Evolutionary conservation across 768 basidiomycete genomes (phyloP).

Genomic region (Boletus rubescentipes): DNA sequence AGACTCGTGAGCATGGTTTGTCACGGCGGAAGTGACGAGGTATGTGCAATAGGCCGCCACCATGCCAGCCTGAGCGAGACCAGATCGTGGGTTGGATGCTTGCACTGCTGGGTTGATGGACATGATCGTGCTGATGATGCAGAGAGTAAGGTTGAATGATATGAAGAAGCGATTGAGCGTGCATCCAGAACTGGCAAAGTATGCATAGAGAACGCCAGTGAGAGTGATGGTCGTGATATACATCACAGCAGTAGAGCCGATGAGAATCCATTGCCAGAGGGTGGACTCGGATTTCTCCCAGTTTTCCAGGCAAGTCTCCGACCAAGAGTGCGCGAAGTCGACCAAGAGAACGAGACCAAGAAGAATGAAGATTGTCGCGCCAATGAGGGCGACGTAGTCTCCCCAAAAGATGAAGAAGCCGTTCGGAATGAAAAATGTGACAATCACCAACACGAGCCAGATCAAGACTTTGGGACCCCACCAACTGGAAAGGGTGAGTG

Average conservation of each 20-base stretch:
- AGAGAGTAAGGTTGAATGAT: slow-evolving; percentile 85
- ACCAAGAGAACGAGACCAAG: slow-evolving; percentile 96
- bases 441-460: slow-evolving; percentile 78
- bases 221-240: slow-evolving; percentile 83
- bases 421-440: slow-evolving; percentile 95
- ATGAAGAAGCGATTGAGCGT: slow-evolving; percentile 97
- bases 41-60: slow-evolving; percentile 98
- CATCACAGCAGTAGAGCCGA: slow-evolving; percentile 88
- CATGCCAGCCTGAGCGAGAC: slow-evolving; percentile 93
- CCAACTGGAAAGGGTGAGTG: slow-evolving; percentile 59
- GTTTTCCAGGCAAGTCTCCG: slow-evolving; percentile 92
- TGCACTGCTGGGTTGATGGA: slow-evolving; percentile 87
- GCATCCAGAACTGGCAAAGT: slow-evolving; percentile 87
- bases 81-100: slow-evolving; percentile 90
- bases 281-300: slow-evolving; percentile 89
- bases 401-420: slow-evolving; percentile 99
- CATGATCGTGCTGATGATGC: slow-evolving; percentile 74
- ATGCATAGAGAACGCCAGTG: slow-evolving; percentile 86
- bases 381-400: slow-evolving; percentile 87
- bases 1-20: slow-evolving; percentile 80
- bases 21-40: slow-evolving; percentile 89
- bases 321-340: slow-evolving; percentile 99
- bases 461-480: slow-evolving; percentile 96
- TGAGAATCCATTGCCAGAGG: slow-evolving; percentile 94
- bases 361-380: slow-evolving; percentile 93